A percentile compares a stretch with the other conserved stretches of the same genome.
These are phyloP conservation scores for Oenanthe sinensis DNA, from an alignment of 129 eudicot species.

Conservation along the genomic window DNA sequence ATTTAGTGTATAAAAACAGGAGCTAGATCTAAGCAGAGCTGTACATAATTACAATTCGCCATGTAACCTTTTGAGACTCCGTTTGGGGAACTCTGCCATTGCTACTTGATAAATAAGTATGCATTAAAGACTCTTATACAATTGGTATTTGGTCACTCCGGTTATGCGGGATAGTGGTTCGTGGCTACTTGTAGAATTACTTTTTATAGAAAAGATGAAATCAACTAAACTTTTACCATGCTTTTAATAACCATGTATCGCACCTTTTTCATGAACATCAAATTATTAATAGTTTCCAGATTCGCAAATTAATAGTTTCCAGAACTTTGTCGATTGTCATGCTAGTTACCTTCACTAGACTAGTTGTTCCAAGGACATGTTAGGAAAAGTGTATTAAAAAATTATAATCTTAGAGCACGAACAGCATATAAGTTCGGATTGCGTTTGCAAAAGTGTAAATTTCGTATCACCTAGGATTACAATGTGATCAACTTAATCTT, in stretches of 20 bases:
- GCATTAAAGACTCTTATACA: background rate
- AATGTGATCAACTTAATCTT: background rate
- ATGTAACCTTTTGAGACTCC: background rate
- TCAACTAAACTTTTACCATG: background rate
- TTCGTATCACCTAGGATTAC: too few relatives aligned
- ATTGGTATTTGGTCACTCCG: background rate
- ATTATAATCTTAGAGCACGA: background rate
- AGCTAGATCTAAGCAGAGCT: background rate
- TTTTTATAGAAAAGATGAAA: background rate
- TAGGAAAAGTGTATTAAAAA: background rate
- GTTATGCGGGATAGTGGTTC: background rate
- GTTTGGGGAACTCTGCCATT: background rate
- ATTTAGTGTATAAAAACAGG: background rate
- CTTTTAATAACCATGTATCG: background rate
- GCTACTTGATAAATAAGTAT: background rate
- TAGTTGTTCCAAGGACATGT: background rate
- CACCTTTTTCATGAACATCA: background rate
- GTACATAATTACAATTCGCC: background rate
- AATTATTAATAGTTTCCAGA: background rate
- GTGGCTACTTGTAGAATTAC: background rate
- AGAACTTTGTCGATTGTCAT: too few relatives aligned
- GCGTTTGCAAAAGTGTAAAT: too few relatives aligned
- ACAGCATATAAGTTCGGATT: too few relatives aligned
- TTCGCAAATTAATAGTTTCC: too few relatives aligned
- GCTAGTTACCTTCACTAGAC: background rate